Evolutionary conservation across 2,329 filamentous ascomycete genomes (phyloP).

Genomic region (Colletotrichum spinosum): DNA sequence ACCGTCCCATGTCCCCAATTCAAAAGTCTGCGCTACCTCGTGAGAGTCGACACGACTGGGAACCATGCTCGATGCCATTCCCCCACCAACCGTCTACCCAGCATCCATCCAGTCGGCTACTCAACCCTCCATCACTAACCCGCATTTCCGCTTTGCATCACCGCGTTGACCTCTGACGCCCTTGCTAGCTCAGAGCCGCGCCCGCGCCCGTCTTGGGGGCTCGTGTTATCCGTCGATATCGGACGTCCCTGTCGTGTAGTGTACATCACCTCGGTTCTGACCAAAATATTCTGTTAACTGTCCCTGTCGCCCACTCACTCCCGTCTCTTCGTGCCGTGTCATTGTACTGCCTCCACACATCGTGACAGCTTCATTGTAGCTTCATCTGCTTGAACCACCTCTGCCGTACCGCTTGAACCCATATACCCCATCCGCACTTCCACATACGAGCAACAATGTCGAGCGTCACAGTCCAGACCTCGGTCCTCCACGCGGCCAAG

Average conservation of each 20-base stretch:
- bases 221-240: slow-evolving; percentile 26
- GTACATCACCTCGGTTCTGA: slow-evolving; percentile 20
- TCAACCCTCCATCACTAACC: slow-evolving; percentile 15
- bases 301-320: slow-evolving; percentile 10
- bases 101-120: slow-evolving; percentile 1
- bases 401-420: background rate
- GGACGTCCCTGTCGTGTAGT: slow-evolving; percentile 7
- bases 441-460: slow-evolving; percentile 23
- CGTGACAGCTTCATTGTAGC: background rate
- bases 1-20: background rate
- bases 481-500: slow-evolving; percentile 64
- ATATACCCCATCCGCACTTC: background rate
- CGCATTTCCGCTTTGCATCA: slow-evolving; percentile 30
- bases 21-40: too few relatives aligned
- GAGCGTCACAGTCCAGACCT: slow-evolving; percentile 55
- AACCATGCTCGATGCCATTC: background rate
- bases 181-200: background rate
- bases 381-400: background rate
- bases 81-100: slow-evolving; percentile 19
- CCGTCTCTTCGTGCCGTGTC: background rate
- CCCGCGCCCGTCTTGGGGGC: too few relatives aligned
- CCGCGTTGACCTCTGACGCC: slow-evolving; percentile 5
- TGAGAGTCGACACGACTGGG: too few relatives aligned
- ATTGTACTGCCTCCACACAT: background rate
- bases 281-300: slow-evolving; percentile 13